Base-by-base conservation (phyloP, 768 basidiomycete species). In the Hypholoma sublateritium region DNA sequence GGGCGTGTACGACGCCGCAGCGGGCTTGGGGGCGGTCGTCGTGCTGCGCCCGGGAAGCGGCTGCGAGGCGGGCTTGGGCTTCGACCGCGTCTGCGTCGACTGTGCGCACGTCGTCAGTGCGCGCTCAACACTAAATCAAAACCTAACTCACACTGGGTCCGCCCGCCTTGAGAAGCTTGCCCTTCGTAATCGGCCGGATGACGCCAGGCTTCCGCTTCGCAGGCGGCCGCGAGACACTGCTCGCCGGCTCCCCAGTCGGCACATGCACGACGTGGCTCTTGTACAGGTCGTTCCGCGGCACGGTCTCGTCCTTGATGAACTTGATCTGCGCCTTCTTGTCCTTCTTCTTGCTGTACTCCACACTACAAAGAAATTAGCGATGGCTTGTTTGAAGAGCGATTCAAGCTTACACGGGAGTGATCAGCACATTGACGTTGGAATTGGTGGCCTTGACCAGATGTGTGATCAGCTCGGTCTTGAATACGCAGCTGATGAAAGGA, bases 321-420 rank as follows among this genome's bases (percentile, higher is more conserved):
- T 89, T 89, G 72, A 99, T 93, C 52, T 84, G 79, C 4, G 89
- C 86, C 67, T 86, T 86, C 76, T 98, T 99, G 61, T 95, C 95
- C 74, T 94, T 98, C 83, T 99, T 99, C 81, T 99, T 98, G 41
- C 80, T 79, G 70, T 98, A 98, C 55, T 91, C 85, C 58, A 98
- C 74, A 7, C 92, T 98, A 45, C 12, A n/a, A 8, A 16, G 54
- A 58, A n/a, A 36, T 25, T 16, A 17, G 21, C 28, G 17, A 21
- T 5, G 34, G 21, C 24, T 19, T 47, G 39, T 14, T 22, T 12
- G 19, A 35, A 43, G 0, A 4, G 14, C n/a, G 57, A 25, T 42
- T 24, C 4, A 39, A 19, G 74, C 93, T 64, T 68, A 96, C 95
- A 80, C 81, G 16, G 95, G 89, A 0, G 82, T 83, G 60, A 98